phyloP scores from a whole-genome alignment of 345 rosid species.

The Eucalyptus globulus region DNA sequence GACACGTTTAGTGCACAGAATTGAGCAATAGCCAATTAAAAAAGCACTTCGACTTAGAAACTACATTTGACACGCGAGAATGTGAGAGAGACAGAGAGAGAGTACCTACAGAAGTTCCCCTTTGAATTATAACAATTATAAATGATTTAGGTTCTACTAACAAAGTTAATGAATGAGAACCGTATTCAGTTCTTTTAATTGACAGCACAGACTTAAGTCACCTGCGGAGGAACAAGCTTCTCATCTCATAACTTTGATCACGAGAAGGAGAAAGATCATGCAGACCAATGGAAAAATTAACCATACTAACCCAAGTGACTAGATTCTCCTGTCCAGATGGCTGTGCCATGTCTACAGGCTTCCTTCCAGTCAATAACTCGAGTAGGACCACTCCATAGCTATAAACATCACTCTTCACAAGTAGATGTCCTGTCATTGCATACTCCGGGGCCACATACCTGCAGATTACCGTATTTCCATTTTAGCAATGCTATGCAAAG shows the following conservation, averaged over 20 bases:
- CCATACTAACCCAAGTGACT: conserved; percentile 82
- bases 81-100: not conserved
- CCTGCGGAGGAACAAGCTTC: not conserved
- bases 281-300: not conserved
- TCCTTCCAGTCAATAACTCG: conserved; percentile 87
- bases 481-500: not conserved
- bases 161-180: not conserved
- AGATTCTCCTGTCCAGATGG: conserved; percentile 98
- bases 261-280: not conserved
- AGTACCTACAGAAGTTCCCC: not conserved
- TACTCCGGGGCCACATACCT: conserved; percentile 99
- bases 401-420: conserved; percentile 96
- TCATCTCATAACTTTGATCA: not conserved
- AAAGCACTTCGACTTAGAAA: not conserved
- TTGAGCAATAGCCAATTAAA: not conserved
- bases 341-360: conserved; percentile 97
- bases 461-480: not conserved
- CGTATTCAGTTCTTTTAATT: not conserved
- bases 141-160: not conserved
- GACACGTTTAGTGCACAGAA: not conserved
- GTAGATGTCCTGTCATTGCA: conserved; percentile 99
- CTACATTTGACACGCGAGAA: not conserved
- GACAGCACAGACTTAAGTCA: not conserved
- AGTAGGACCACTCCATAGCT: conserved; percentile 98
- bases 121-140: not conserved